Base-by-base conservation (phyloP, 2,329 filamentous ascomycete genomes). In the Hypoxylon sp. region DNA sequence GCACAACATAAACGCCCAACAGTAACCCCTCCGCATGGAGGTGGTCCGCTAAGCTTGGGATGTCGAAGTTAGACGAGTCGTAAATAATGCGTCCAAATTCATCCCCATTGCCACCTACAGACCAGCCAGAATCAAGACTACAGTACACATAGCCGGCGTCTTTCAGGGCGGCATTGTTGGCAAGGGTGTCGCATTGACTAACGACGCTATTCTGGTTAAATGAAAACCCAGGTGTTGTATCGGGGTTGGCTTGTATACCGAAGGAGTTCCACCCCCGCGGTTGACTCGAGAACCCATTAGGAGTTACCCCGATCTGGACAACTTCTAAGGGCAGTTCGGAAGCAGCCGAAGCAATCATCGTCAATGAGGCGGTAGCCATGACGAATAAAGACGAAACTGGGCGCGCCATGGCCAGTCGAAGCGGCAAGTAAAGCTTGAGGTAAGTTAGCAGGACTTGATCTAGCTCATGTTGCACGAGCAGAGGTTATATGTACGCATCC, bases 41-140 rank as follows among this genome's bases (percentile, higher is more conserved):
- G 35, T 75, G 68, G 13, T 65, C 61, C 21, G 69, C 74, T 11
- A 78, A 60, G 10, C 19, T 60, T 6, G 69, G 67, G 3, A 77
- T 67, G 46, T 76, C 70, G 55, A 77, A 76, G 6, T 63, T 48
- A 2, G 65, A 48, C 19, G 63, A 51, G 46, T 76, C 68, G 54
- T 69, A 69, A 4, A 67, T 68, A 52, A 77, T 73, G 15, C 76
- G 72, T 2, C 76, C 76, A 35, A 69, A 70, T 27, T 75, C 72
- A 51, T 78, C 76, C 11, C 68, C 68, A 15, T 67, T 67, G 6
- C 48, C 55, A 21, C 61, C 62, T 5, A 67, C 60, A 13, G 71
- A 75, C 76, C 76, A 78, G 10, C 75, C 75, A 13, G 71, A 69
- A 48, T 77, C 75, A 4, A 78, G 59, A 46, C 73, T 75, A 60